phyloP scores from a whole-genome alignment of 2,329 filamentous ascomycete species.

The Talaromyces rugulosus region DNA sequence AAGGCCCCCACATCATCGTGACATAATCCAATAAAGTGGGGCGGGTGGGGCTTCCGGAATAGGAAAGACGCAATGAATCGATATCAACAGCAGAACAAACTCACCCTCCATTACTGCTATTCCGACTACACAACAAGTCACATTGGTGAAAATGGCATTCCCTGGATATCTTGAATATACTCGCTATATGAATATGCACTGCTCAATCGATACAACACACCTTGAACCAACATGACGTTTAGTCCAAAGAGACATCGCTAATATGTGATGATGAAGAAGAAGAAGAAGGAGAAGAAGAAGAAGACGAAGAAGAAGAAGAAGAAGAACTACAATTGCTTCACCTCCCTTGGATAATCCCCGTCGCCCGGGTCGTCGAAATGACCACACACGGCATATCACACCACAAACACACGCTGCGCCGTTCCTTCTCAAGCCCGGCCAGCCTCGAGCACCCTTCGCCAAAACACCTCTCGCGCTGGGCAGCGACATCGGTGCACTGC shows the following conservation, averaged over 20 bases:
- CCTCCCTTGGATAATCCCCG: neutral
- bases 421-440: slow-evolving; percentile 20
- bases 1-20: neutral
- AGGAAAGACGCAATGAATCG: neutral
- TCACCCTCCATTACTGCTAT: neutral
- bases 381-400: slow-evolving; percentile 19
- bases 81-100: neutral
- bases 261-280: no score
- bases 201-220: neutral
- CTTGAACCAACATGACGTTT: neutral
- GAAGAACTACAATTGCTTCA: no score
- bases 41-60: neutral
- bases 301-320: no score
- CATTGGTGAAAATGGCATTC: neutral
- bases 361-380: neutral
- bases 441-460: slow-evolving; percentile 20
- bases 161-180: neutral
- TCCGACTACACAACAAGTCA: neutral
- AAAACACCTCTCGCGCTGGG: slow-evolving; percentile 17
- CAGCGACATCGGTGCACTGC: slow-evolving; percentile 21
- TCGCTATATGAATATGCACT: neutral
- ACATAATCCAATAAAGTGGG: neutral
- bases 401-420: slow-evolving; percentile 28
- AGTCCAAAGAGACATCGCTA: neutral
- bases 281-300: no score